Conservation (phyloP, 1,284 basidiomycete genomes). For the Marasmius tenuissimus region DNA sequence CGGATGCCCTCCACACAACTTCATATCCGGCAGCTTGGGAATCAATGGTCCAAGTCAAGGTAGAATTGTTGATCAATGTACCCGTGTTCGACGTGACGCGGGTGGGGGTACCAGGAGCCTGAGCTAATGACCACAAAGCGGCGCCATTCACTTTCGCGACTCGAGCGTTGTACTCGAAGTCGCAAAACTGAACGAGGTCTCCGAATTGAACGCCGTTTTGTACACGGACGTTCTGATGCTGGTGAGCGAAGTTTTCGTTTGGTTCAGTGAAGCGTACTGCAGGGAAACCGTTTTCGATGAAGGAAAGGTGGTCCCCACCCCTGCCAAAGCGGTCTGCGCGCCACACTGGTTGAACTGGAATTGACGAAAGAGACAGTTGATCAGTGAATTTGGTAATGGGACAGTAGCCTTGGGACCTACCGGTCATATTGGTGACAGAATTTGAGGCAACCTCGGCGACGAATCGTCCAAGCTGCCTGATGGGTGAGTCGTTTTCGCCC, state of each 20-base stretch:
- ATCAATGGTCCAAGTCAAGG: constrained; percentile 44
- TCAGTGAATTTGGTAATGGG: neutral
- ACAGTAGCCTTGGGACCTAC: constrained; percentile 25
- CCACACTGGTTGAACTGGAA: constrained; percentile 13
- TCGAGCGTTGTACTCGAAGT: constrained; percentile 48
- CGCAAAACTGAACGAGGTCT: constrained; percentile 50
- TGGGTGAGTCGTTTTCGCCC: constrained; percentile 53
- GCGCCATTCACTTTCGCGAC: constrained; percentile 54
- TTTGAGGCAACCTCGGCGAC: constrained; percentile 49
- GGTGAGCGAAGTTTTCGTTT: constrained; percentile 54
- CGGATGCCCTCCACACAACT: constrained; percentile 50
- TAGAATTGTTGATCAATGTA: constrained; percentile 53
- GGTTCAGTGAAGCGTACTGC: constrained; percentile 58
- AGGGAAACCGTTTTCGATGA: constrained; percentile 47
- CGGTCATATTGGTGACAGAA: constrained; percentile 44
- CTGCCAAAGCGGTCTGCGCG: constrained; percentile 40
- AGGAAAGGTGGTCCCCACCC: constrained; percentile 53
- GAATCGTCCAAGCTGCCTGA: constrained; percentile 50
- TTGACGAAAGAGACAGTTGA: neutral
- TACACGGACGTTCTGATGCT: constrained; percentile 55
- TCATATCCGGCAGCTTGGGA: constrained; percentile 44
- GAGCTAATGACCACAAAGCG: constrained; percentile 51
- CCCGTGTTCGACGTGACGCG: constrained; percentile 44
- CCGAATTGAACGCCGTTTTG: constrained; percentile 52
- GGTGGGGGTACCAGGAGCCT: constrained; percentile 51